phyloP scores from a whole-genome alignment of 1,284 basidiomycete genomes.

The Papiliotrema terrestris region DNA sequence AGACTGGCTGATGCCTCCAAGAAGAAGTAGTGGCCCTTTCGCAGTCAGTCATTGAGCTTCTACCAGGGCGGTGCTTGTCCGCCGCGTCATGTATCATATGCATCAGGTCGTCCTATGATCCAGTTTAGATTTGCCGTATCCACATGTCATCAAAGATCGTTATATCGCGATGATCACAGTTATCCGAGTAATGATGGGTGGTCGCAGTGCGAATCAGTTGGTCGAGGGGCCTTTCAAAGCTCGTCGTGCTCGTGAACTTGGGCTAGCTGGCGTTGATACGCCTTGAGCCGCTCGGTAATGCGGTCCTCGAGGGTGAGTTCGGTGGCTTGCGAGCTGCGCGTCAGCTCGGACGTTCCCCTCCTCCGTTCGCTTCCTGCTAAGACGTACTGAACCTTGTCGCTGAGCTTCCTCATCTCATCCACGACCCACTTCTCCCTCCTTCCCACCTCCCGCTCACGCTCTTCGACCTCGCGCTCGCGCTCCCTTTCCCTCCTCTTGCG shows the following conservation, averaged over 20 bases:
- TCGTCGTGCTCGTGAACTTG: constrained; percentile 1
- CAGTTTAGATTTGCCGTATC: not conserved
- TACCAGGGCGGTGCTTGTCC: not conserved
- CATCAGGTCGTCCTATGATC: not conserved
- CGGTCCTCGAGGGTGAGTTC: constrained; percentile 44
- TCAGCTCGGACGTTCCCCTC: not conserved
- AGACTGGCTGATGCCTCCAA: constrained; percentile 7
- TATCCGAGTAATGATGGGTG: too few relatives aligned
- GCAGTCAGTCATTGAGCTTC: not conserved
- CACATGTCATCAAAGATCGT: not conserved
- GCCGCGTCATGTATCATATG: not conserved
- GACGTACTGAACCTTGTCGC: constrained; percentile 36
- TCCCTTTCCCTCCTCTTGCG: constrained; percentile 19
- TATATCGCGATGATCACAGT: too few relatives aligned
- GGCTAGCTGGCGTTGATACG: constrained; percentile 34
- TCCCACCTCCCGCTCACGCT: constrained; percentile 36
- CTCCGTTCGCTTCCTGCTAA: too few relatives aligned
- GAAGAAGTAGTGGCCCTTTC: not conserved
- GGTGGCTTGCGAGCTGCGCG: constrained; percentile 25
- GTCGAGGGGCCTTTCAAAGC: not conserved
- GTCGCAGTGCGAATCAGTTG: too few relatives aligned
- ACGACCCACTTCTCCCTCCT: constrained; percentile 45
- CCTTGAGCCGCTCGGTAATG: constrained; percentile 42
- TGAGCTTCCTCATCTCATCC: constrained; percentile 42
- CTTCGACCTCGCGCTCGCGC: constrained; percentile 36